Evolutionary conservation across 345 rosid species (phyloP).

Genomic region (Reutealis trisperma): DNA sequence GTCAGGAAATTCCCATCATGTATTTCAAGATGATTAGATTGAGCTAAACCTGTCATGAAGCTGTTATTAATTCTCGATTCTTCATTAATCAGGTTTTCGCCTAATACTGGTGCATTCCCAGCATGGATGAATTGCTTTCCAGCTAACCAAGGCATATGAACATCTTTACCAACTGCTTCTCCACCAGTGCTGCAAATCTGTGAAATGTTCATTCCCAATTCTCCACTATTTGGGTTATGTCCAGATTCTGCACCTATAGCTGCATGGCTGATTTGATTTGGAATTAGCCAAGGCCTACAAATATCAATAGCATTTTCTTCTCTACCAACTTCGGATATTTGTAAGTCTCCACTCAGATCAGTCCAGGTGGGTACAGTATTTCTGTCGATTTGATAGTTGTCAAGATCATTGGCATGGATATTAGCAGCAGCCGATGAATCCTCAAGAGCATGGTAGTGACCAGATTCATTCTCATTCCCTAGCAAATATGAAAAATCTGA

Average conservation of each 20-base stretch:
- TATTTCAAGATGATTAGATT: conserved; percentile 14
- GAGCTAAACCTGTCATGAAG: conserved; percentile 2
- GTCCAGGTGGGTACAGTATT: background rate
- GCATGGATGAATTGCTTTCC: background rate
- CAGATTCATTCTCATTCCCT: conserved; percentile 3
- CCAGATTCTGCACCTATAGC: background rate
- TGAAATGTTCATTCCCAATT: conserved; percentile 7
- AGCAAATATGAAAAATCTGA: background rate
- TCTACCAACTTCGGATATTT: background rate
- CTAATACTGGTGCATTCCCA: background rate
- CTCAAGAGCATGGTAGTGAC: background rate
- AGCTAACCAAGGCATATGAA: background rate
- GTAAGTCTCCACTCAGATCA: conserved; percentile 3
- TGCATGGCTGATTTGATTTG: background rate
- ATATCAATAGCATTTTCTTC: conserved; percentile 1
- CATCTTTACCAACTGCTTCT: background rate
- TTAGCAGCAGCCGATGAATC: background rate
- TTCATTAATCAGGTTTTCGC: background rate
- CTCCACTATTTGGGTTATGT: conserved; percentile 6
- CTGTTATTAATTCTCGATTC: conserved; percentile 10
- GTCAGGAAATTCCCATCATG: conserved; percentile 32
- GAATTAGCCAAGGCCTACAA: background rate
- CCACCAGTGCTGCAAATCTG: background rate
- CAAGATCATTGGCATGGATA: conserved; percentile 6
- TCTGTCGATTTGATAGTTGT: background rate